Percentiles rank a stretch among this genome's conserved stretches.
Evolutionary conservation across 2,329 filamentous ascomycete species (phyloP).

Genomic region (Colletotrichum chlorophyti): DNA sequence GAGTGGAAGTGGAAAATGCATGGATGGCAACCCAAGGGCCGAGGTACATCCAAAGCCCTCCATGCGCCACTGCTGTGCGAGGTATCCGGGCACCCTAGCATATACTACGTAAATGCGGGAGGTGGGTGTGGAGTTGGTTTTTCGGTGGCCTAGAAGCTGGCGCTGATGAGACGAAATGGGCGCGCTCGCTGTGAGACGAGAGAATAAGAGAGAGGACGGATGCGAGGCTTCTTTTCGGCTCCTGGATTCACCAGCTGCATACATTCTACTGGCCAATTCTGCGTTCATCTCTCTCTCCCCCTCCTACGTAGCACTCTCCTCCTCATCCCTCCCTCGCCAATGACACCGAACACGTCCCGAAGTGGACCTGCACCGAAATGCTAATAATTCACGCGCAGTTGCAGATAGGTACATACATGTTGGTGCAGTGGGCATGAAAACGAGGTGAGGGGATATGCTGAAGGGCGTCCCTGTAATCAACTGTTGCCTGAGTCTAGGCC

Average conservation of each 20-base stretch:
- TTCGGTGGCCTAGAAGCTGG: too few species aligned
- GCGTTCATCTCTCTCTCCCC: too few species aligned
- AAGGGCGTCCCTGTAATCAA: conserved; percentile 2
- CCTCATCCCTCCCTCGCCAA: too few species aligned
- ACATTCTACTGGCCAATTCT: conserved; percentile 17
- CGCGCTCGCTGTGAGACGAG: too few species aligned
- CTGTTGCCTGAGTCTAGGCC: not conserved
- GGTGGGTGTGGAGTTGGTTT: conserved; percentile 24
- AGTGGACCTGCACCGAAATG: conserved; percentile 30
- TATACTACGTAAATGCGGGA: conserved; percentile 23
- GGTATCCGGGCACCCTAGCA: too few species aligned
- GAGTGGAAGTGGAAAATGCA: conserved; percentile 16
- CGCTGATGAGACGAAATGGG: too few species aligned
- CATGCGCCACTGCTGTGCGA: too few species aligned
- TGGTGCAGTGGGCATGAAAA: not conserved
- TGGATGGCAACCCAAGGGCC: too few species aligned
- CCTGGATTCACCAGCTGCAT: conserved; percentile 1
- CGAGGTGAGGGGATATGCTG: not conserved
- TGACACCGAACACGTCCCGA: too few species aligned
- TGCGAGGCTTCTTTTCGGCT: too few species aligned
- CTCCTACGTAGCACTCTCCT: too few species aligned
- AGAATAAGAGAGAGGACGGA: not conserved
- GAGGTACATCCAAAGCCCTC: too few species aligned
- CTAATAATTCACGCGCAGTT: conserved; percentile 6
- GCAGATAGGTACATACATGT: not conserved